Base-by-base conservation (phyloP, 352 stramenopile genomes). In the Globisporangium solare region DNA sequence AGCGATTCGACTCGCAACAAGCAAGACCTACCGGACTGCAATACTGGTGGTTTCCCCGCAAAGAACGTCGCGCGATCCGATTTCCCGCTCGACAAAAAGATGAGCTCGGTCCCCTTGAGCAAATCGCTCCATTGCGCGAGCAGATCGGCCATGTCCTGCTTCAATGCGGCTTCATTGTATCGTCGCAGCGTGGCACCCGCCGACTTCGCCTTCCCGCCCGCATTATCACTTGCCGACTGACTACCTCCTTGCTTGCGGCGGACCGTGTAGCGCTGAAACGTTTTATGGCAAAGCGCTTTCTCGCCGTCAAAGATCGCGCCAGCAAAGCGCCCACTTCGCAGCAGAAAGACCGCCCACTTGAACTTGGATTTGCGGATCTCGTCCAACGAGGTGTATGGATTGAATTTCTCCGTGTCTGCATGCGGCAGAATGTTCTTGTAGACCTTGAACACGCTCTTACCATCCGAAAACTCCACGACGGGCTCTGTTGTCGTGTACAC, bases 201-300 rank as follows among this genome's bases (percentile, higher is more conserved):
- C 0, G 87, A 97, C 62, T 98, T 98, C 40, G 92, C 88, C 54
- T 96, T 96, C 27, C 77, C 64, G 12, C 84, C 84, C 11, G 74
- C 63, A 0, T 66, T 70, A 56, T 98, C 94, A 47, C 94, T 85
- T 6, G 79, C 72, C 0, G 89, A 96, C 73, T 98, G 94, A 13
- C 81, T 88, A 6, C 94, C 95, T 21, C 94, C 94, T 64, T 98
- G 94, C 53, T 97, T 97, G 52, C 93, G 85, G 37, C 94, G 83
- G 6, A 94, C 88, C 8, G 94, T 98, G 73, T 98, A 98, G 17
- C 90, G 74, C 56, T 94, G 82, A 47, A 93, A 97, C 42, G 92
- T 94, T 67, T 94, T 96, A 68, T 98, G 94, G 42, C 81, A 83
- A 17, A 98, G 27, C 39, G 91, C 95, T 63, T 88, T 92, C 39